These are phyloP conservation scores for Yamadazyma tumulicola DNA, from an alignment of 805 yeast genomes.

Conservation along the genomic window DNA sequence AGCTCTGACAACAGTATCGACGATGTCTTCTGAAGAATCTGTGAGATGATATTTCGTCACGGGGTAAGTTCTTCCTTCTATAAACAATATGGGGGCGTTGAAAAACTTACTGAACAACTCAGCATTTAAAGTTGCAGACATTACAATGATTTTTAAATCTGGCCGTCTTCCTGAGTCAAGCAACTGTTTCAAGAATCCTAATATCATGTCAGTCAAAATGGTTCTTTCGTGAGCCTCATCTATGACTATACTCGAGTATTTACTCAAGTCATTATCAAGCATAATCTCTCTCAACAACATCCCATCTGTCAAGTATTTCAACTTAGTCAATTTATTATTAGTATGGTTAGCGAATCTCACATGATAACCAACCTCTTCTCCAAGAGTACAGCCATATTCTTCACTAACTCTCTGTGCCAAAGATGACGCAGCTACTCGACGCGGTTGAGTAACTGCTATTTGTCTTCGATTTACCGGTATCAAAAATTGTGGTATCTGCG, in stretches of 20 bases:
- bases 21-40: constrained; percentile 72
- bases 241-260: constrained; percentile 73
- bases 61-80: constrained; percentile 87
- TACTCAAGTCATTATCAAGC: constrained; percentile 60
- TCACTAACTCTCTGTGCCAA: constrained; percentile 90
- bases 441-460: constrained; percentile 93
- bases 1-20: constrained; percentile 71
- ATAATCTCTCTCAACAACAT: constrained; percentile 90
- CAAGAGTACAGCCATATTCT: constrained; percentile 74
- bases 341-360: constrained; percentile 84
- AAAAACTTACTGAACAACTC: constrained; percentile 79
- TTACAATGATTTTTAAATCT: constrained; percentile 67
- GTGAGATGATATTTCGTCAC: constrained; percentile 70
- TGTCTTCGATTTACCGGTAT: constrained; percentile 50
- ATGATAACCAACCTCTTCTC: constrained; percentile 85
- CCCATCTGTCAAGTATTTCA: constrained; percentile 94
- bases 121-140: constrained; percentile 95
- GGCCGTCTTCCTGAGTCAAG: constrained; percentile 46
- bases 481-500: constrained; percentile 93
- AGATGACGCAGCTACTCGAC: constrained; percentile 96
- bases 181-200: constrained; percentile 82
- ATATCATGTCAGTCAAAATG: constrained; percentile 81
- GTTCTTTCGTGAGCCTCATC: constrained; percentile 99
- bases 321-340: constrained; percentile 48
- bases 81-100: constrained; percentile 76